A percentile compares a stretch with the other conserved stretches of the same genome.
Conservation (phyloP, 169 alveolate genomes). For the Eimeria zaria region DNA sequence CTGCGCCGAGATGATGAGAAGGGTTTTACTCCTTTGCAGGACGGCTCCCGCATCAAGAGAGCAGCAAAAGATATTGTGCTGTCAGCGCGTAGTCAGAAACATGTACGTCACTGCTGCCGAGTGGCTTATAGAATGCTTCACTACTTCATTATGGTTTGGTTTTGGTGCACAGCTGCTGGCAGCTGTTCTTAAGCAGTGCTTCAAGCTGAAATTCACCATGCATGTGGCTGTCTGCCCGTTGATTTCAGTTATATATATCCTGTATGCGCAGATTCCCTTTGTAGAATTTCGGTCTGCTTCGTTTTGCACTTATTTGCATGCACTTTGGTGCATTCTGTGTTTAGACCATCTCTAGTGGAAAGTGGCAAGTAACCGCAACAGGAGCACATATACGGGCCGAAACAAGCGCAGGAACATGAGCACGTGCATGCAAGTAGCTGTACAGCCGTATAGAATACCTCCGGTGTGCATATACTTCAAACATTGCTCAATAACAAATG, state of each 20-base stretch:
- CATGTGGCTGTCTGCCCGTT: neutral
- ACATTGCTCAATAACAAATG: neutral
- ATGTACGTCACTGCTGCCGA: neutral
- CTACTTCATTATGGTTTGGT: neutral
- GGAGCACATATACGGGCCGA: neutral
- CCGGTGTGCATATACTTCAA: neutral
- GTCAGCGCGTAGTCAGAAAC: conserved; percentile 64
- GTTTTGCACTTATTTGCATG: neutral
- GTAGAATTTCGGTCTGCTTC: neutral
- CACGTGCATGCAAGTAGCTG: neutral
- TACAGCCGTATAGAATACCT: neutral
- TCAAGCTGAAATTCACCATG: neutral
- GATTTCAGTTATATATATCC: neutral
- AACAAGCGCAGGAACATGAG: neutral
- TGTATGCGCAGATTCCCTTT: neutral
- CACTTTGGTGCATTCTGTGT: neutral
- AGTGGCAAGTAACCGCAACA: neutral
- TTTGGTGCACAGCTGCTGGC: neutral
- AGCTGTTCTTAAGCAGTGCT: neutral
- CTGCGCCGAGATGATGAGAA: conserved; percentile 77
- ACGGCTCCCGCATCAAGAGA: conserved; percentile 39
- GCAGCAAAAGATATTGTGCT: conserved; percentile 62
- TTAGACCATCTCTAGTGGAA: neutral
- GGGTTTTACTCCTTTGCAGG: conserved; percentile 77
- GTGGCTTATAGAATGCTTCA: neutral